A percentile compares a stretch with the other conserved stretches of the same genome.
phyloP scores from a whole-genome alignment of 148 eudicot species.

The Nepenthes mirabilis region DNA sequence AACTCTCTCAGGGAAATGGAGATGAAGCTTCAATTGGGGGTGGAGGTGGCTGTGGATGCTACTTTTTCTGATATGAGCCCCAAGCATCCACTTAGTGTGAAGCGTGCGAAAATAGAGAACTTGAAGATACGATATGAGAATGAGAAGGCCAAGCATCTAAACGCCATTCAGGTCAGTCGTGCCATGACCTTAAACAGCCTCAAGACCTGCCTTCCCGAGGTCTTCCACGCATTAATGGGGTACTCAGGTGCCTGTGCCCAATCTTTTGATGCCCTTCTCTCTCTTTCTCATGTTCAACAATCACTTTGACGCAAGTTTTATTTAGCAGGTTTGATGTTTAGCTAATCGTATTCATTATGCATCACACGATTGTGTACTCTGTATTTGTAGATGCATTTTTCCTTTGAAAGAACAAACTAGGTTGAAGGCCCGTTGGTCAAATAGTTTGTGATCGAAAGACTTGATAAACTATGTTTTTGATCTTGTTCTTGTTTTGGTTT shows the following conservation, averaged over 20 bases:
- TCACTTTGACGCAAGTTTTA: neutral
- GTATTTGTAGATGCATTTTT: too few species aligned
- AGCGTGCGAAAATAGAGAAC: constrained; percentile 38
- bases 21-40: constrained; percentile 27
- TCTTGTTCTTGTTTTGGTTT: too few species aligned
- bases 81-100: constrained; percentile 41
- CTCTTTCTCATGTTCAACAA: neutral
- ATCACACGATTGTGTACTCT: too few species aligned
- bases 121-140: constrained; percentile 30
- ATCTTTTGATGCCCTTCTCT: constrained; percentile 32
- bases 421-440: too few species aligned
- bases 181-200: constrained; percentile 53
- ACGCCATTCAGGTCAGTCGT: constrained; percentile 28
- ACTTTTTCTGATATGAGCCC: constrained; percentile 12
- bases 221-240: constrained; percentile 39
- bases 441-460: too few species aligned
- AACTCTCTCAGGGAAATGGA: constrained; percentile 46
- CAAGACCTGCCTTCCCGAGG: constrained; percentile 43
- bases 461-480: too few species aligned
- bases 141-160: constrained; percentile 45
- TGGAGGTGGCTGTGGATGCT: constrained; percentile 24
- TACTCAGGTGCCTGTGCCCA: constrained; percentile 42
- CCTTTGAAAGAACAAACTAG: too few species aligned
- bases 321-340: neutral
- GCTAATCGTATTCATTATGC: neutral